Base-by-base conservation (phyloP, 768 basidiomycete species). In the Mycena floridula region DNA sequence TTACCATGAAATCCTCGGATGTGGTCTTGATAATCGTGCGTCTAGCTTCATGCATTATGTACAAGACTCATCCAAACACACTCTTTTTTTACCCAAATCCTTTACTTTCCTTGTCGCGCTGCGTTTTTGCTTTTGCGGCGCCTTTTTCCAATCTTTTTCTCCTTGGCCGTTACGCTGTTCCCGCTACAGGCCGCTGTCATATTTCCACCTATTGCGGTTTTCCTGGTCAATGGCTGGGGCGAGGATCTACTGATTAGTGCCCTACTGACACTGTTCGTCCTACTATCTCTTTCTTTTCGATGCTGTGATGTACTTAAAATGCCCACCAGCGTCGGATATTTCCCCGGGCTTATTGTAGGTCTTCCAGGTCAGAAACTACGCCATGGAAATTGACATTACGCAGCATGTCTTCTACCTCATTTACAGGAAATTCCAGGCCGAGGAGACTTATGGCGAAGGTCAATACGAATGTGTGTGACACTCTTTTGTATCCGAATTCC, bases 401-500 rank as follows among this genome's bases (percentile, higher is more conserved):
- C n/a, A n/a, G n/a, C 89, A 92, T 57, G 85, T 87, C 2, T 90
- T 91, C 67, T 91, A 85, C 85, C 72, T 94, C 43, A 90, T 92
- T 45, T 91, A 91, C 68, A 84, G 75, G 74, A 86, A 85, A 74
- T 90, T 90, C 74, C 74, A 87, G 54, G 91, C 89, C 0, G 87
- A 89, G 54, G 88, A 89, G 54, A 73, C 70, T 35, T 94, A 88
- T 55, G 90, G 90, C 12, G 64, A 58, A 5, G 88, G 86, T 18
- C 83, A 84, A 25, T 92, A 80, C 68, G 61, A 72, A 42, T 92
- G 89, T 89, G 56, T 57, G 88, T 74, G n/a, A n/a, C n/a, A n/a
- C n/a, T n/a, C n/a, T n/a, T n/a, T n/a, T n/a, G n/a, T n/a, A n/a
- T n/a, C n/a, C n/a, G n/a, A n/a, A n/a, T n/a, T n/a, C n/a, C n/a